Percentiles rank a stretch among this genome's conserved stretches.
Conservation (phyloP, 2,329 filamentous ascomycete genomes). For the Colletotrichum sp. region DNA sequence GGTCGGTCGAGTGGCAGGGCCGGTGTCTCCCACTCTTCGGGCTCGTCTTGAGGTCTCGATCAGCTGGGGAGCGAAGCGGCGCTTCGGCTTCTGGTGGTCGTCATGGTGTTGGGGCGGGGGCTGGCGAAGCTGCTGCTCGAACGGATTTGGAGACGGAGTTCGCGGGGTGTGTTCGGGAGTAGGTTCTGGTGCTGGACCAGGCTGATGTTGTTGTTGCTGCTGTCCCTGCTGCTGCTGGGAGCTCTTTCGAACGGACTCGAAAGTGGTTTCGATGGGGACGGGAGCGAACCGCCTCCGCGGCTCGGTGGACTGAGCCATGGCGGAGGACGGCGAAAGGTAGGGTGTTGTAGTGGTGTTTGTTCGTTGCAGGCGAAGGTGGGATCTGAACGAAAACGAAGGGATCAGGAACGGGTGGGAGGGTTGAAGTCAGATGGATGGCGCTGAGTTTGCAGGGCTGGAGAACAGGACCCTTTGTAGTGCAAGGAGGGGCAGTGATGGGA, state of each 20-base stretch:
- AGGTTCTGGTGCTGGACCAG: slow-evolving; percentile 62
- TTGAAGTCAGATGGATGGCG: not conserved
- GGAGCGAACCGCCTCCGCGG: slow-evolving; percentile 67
- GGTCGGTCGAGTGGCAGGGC: slow-evolving; percentile 65
- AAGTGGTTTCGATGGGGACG: slow-evolving; percentile 75
- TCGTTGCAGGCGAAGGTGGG: not conserved
- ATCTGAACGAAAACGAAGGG: slow-evolving; percentile 3
- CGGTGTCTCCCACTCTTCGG: slow-evolving; percentile 68
- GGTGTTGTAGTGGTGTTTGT: not conserved
- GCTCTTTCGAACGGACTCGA: slow-evolving; percentile 57
- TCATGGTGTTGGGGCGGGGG: slow-evolving; percentile 11
- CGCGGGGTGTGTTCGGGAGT: slow-evolving; percentile 60
- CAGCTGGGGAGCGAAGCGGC: slow-evolving; percentile 76
- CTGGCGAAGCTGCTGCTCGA: slow-evolving; percentile 28
- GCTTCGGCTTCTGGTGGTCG: slow-evolving; percentile 24
- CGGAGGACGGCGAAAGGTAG: slow-evolving; percentile 5
- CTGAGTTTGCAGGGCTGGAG: not conserved
- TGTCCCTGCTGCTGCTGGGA: slow-evolving; percentile 13
- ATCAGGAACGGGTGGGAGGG: not conserved
- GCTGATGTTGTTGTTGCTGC: slow-evolving; percentile 20
- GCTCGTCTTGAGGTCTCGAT: slow-evolving; percentile 80
- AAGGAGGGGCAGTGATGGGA: slow-evolving; percentile 8
- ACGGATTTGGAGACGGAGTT: slow-evolving; percentile 44
- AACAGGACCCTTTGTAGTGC: slow-evolving; percentile 8
- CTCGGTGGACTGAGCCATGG: slow-evolving; percentile 45